Conservation (phyloP, 345 rosid species). For the Turritis glabra region DNA sequence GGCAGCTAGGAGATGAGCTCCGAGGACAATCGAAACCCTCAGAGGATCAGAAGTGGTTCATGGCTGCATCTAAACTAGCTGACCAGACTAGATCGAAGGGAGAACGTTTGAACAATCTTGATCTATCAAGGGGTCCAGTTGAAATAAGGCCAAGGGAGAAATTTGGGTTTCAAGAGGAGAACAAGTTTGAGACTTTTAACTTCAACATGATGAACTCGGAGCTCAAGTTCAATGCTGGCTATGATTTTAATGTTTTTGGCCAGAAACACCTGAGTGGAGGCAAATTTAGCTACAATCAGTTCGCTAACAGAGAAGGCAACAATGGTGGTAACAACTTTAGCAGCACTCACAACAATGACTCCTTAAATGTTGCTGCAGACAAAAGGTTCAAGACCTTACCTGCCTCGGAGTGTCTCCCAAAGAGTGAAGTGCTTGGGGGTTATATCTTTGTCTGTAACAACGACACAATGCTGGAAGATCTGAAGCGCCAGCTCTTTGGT, state of each 20-base stretch:
- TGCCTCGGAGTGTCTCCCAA: constrained; percentile 81
- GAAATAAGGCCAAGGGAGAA: constrained; percentile 67
- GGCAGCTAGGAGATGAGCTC: constrained; percentile 96
- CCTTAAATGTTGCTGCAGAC: constrained; percentile 36
- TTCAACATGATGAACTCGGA: constrained; percentile 77
- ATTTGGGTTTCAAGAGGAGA: constrained; percentile 76
- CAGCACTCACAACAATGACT: constrained; percentile 46
- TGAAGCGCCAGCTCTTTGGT: constrained; percentile 92
- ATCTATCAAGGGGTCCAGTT: constrained; percentile 64
- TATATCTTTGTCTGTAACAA: constrained; percentile 95
- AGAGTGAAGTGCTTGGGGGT: constrained; percentile 93
- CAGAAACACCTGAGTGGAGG: constrained; percentile 54
- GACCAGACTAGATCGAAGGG: constrained; percentile 77
- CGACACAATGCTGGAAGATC: constrained; percentile 95
- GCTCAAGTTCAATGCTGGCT: constrained; percentile 52
- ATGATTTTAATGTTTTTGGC: constrained; percentile 64
- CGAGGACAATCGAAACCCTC: constrained; percentile 79
- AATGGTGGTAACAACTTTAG: constrained; percentile 44
- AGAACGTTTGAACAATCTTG: constrained; percentile 79
- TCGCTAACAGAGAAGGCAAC: constrained; percentile 48
- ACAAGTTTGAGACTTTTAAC: constrained; percentile 50
- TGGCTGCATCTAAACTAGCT: constrained; percentile 87
- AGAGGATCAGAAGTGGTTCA: constrained; percentile 83
- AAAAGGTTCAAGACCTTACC: constrained; percentile 74
- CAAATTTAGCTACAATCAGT: constrained; percentile 59